Evolutionary conservation across 805 yeast species (phyloP).

Genomic region (Suhomyces emberorum): DNA sequence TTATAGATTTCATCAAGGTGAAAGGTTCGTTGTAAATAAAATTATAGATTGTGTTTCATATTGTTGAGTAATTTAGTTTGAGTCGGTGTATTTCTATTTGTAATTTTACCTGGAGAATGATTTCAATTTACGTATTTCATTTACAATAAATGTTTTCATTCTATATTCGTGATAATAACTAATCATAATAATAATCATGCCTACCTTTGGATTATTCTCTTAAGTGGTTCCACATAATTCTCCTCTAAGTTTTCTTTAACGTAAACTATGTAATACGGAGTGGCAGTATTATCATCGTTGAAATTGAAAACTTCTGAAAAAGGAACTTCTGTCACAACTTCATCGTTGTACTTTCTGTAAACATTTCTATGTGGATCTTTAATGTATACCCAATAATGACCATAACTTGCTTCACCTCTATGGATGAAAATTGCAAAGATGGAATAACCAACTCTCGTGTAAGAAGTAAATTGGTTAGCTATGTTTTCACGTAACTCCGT

Average conservation of each 20-base stretch:
- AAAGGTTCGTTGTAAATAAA: no score
- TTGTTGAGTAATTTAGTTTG: no score
- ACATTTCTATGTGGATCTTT: slow-evolving; percentile 64
- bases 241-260: slow-evolving; percentile 59
- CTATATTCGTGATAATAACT: no score
- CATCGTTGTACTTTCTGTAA: slow-evolving; percentile 92
- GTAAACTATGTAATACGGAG: slow-evolving; percentile 90
- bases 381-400: slow-evolving; percentile 96
- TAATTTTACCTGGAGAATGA: no score
- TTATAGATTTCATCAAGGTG: no score
- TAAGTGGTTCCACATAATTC: slow-evolving; percentile 61
- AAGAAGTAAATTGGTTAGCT: slow-evolving; percentile 56
- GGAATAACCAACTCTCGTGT: slow-evolving; percentile 67
- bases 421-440: slow-evolving; percentile 92
- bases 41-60: no score
- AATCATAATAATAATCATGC: no score
- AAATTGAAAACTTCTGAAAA: slow-evolving; percentile 65
- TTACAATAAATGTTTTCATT: no score
- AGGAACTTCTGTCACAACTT: slow-evolving; percentile 80
- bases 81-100: no score
- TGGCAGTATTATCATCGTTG: slow-evolving; percentile 71
- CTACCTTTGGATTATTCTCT: no score
- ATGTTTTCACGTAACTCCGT: slow-evolving; percentile 46
- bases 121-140: no score
- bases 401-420: slow-evolving; percentile 92